A percentile compares a stretch with the other conserved stretches of the same genome.
Conservation (phyloP, 495 filamentous ascomycete genomes). For the Oidiodendron maius region DNA sequence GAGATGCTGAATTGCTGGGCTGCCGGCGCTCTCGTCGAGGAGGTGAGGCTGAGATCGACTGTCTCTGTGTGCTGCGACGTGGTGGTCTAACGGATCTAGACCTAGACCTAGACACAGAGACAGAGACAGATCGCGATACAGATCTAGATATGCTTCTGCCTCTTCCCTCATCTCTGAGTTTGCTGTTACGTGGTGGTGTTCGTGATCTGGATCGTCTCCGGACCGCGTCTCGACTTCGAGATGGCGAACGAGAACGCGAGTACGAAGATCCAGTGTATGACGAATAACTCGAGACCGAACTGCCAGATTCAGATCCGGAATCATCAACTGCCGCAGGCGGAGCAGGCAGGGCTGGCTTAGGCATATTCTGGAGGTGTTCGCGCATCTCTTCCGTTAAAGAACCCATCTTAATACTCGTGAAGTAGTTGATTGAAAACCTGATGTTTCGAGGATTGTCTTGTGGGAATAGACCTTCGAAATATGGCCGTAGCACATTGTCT, state of each 20-base stretch:
- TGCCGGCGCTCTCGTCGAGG: conserved; percentile 26
- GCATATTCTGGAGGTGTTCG: conserved; percentile 77
- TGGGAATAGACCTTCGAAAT: conserved; percentile 85
- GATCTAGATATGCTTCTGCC: conserved; percentile 29
- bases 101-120: conserved; percentile 29
- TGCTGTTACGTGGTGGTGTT: conserved; percentile 22
- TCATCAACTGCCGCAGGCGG: conserved; percentile 48
- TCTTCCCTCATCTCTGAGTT: conserved; percentile 8
- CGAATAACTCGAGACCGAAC: conserved; percentile 62
- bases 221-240: conserved; percentile 31
- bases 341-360: conserved; percentile 67
- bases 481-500: conserved; percentile 71
- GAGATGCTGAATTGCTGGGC: conserved; percentile 14
- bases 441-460: conserved; percentile 81
- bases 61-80: conserved; percentile 3
- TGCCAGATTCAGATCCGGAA: conserved; percentile 57
- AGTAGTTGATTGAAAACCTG: conserved; percentile 98
- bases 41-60: conserved; percentile 18
- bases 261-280: conserved; percentile 42
- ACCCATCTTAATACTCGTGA: conserved; percentile 95
- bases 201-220: conserved; percentile 35
- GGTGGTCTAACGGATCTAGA: conserved; percentile 21
- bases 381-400: conserved; percentile 92
- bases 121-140: conserved; percentile 27
- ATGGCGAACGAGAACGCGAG: conserved; percentile 27